Conservation (phyloP, 2,329 filamentous ascomycete species). For the Phialophora verrucosa region DNA sequence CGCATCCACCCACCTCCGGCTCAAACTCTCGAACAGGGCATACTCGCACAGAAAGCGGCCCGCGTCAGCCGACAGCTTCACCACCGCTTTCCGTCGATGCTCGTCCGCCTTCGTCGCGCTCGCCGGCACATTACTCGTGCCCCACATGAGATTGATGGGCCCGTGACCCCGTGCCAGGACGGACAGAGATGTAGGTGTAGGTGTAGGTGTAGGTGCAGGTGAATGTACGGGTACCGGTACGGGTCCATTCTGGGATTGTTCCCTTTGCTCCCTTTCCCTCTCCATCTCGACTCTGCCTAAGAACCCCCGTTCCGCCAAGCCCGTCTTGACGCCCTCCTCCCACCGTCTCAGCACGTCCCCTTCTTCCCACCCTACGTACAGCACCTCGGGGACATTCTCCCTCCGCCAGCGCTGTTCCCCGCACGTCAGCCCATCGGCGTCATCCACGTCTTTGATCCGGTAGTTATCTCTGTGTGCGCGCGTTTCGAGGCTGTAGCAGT, state of each 20-base stretch:
- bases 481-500: constrained; percentile 73
- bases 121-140: constrained; percentile 15
- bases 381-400: constrained; percentile 55
- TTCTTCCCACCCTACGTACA: constrained; percentile 63
- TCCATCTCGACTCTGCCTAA: constrained; percentile 16
- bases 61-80: constrained; percentile 70
- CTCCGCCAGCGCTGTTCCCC: constrained; percentile 61
- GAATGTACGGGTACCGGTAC: neutral
- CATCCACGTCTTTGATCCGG: constrained; percentile 71
- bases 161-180: constrained; percentile 1
- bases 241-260: neutral
- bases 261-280: neutral
- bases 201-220: too few species aligned
- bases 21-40: constrained; percentile 66
- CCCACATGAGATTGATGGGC: constrained; percentile 22
- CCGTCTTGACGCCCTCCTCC: constrained; percentile 49
- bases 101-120: constrained; percentile 20
- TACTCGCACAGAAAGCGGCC: constrained; percentile 79
- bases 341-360: constrained; percentile 64
- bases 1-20: constrained; percentile 31
- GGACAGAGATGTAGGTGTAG: neutral
- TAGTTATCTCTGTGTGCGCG: constrained; percentile 76
- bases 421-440: constrained; percentile 48
- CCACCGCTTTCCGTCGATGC: constrained; percentile 42
- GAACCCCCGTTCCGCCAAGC: constrained; percentile 26